phyloP scores from a whole-genome alignment of 495 filamentous ascomycete genomes.

The Sabuloglossum arenarium region DNA sequence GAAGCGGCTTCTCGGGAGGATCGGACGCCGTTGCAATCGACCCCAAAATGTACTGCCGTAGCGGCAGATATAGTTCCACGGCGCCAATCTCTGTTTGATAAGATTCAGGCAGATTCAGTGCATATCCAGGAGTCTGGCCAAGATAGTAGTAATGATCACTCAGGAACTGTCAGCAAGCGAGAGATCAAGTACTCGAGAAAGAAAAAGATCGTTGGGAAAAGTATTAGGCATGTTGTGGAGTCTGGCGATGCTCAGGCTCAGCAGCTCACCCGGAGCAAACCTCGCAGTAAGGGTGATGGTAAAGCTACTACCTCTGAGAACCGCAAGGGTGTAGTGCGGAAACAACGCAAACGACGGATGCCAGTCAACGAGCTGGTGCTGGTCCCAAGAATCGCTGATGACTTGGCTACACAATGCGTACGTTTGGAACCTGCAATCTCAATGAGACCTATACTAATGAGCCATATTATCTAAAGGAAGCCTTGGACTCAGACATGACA shows the following conservation, averaged over 20 bases:
- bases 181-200: background rate
- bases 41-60: background rate
- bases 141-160: background rate
- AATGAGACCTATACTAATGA: background rate
- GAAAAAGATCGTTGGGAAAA: background rate
- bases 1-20: too few species aligned
- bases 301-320: background rate
- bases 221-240: background rate
- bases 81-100: background rate
- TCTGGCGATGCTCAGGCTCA: background rate
- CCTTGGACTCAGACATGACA: background rate
- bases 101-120: background rate
- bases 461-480: background rate
- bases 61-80: background rate
- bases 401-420: background rate
- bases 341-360: conserved; percentile 4
- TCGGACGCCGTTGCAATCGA: too few species aligned
- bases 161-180: background rate
- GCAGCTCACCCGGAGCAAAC: background rate
- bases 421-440: background rate
- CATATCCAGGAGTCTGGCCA: background rate
- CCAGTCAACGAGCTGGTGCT: conserved; percentile 7
- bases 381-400: background rate
- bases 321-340: background rate
- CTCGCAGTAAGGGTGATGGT: background rate